These are phyloP conservation scores for Colletotrichum eremochloae DNA, from an alignment of 2,329 filamentous ascomycete species.

Conservation along the genomic window DNA sequence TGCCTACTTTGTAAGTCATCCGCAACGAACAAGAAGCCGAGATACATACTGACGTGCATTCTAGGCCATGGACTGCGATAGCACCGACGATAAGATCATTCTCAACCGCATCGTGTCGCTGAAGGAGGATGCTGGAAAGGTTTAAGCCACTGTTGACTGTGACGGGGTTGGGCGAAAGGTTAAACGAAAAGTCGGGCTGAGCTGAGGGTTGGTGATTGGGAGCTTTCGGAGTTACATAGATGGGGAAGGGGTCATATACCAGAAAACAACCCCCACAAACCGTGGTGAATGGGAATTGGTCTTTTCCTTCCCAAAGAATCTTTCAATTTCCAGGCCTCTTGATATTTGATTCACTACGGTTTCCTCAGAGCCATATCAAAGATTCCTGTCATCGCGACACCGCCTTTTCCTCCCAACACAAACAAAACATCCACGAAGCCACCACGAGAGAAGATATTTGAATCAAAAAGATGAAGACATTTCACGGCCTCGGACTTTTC, in stretches of 20 bases:
- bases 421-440: background rate
- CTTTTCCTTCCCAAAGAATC: background rate
- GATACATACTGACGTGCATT: background rate
- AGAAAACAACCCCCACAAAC: conserved; percentile 26
- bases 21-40: too few species aligned
- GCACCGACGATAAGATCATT: conserved; percentile 82
- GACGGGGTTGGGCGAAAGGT: background rate
- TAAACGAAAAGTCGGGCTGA: background rate
- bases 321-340: background rate
- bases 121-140: conserved; percentile 87
- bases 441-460: too few species aligned
- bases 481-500: background rate
- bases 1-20: conserved; percentile 78
- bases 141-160: conserved; percentile 2
- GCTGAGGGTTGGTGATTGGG: conserved; percentile 5
- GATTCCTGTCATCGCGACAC: too few species aligned
- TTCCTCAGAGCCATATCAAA: background rate
- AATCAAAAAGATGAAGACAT: background rate
- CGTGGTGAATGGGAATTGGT: conserved; percentile 13
- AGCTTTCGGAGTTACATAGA: conserved; percentile 39
- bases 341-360: conserved; percentile 7
- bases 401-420: background rate
- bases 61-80: conserved; percentile 81
- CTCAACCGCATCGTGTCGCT: conserved; percentile 92
- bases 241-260: conserved; percentile 27